A percentile compares a stretch with the other conserved stretches of the same genome.
Conservation (phyloP, 2,329 filamentous ascomycete genomes). For the Pseudogymnoascus sp. region DNA sequence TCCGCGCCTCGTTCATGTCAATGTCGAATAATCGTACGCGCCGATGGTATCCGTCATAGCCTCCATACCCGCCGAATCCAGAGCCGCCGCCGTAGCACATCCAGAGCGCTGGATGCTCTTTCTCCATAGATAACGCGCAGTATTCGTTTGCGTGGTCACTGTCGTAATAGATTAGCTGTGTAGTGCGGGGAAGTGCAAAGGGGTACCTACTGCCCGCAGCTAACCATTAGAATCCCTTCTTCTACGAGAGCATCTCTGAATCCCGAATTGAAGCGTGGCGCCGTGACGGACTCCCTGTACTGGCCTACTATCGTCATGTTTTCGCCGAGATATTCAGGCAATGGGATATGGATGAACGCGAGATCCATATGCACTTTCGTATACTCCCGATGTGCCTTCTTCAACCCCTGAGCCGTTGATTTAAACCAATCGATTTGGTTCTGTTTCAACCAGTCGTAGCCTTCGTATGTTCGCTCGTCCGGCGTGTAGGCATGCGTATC, state of each 20-base stretch:
- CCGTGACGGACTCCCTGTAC: constrained; percentile 65
- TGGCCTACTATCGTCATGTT: constrained; percentile 58
- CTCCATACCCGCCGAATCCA: constrained; percentile 91
- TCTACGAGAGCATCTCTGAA: constrained; percentile 86
- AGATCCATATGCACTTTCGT: constrained; percentile 90
- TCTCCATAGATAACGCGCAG: constrained; percentile 57
- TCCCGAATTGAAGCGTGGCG: constrained; percentile 82
- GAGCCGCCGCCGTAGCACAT: constrained; percentile 95
- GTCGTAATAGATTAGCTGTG: constrained; percentile 12
- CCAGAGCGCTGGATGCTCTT: constrained; percentile 65
- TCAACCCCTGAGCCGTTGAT: constrained; percentile 64
- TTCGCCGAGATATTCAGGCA: constrained; percentile 73
- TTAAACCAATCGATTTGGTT: constrained; percentile 95
- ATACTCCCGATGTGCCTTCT: constrained; percentile 74
- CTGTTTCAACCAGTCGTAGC: constrained; percentile 95
- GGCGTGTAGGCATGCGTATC: constrained; percentile 91
- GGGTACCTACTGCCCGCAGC: constrained; percentile 75
- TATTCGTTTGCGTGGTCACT: constrained; percentile 97
- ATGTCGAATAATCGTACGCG: constrained; percentile 85
- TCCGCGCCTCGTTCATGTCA: constrained; percentile 81
- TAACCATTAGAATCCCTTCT: constrained; percentile 77
- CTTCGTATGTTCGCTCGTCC: constrained; percentile 78
- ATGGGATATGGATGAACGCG: constrained; percentile 93
- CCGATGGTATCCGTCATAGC: constrained; percentile 78
- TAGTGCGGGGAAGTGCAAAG: constrained; percentile 16